phyloP scores from a whole-genome alignment of 495 filamentous ascomycete genomes.

The Clohesyomyces aquaticus region DNA sequence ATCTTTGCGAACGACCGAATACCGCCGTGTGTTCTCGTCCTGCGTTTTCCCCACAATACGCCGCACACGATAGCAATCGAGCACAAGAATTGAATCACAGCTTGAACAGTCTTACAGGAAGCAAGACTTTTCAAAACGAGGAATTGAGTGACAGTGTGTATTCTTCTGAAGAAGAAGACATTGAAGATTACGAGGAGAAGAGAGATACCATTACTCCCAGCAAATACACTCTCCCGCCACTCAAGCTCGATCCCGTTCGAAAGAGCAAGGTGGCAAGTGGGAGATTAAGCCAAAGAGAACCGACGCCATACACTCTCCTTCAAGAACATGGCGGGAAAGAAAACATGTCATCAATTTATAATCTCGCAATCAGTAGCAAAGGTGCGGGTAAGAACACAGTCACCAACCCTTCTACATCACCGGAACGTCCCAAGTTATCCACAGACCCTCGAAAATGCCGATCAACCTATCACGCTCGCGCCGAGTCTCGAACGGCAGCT shows the following conservation, averaged over 20 bases:
- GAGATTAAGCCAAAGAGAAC: slow-evolving; percentile 17
- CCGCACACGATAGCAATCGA: slow-evolving; percentile 16
- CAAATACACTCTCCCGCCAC: slow-evolving; percentile 23
- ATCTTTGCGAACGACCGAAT: slow-evolving; percentile 13
- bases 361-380: neutral
- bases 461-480: slow-evolving; percentile 10
- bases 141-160: slow-evolving; percentile 32
- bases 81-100: slow-evolving; percentile 14
- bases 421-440: slow-evolving; percentile 21
- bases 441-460: neutral
- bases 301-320: slow-evolving; percentile 13
- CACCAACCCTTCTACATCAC: neutral
- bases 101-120: slow-evolving; percentile 23
- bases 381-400: slow-evolving; percentile 10
- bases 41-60: neutral
- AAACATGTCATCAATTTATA: slow-evolving; percentile 30
- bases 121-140: slow-evolving; percentile 29
- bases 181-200: slow-evolving; percentile 22
- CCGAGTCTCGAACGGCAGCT: slow-evolving; percentile 15
- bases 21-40: slow-evolving; percentile 16
- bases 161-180: slow-evolving; percentile 23
- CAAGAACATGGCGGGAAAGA: slow-evolving; percentile 35
- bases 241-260: slow-evolving; percentile 2
- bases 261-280: slow-evolving; percentile 23
- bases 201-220: slow-evolving; percentile 8